phyloP scores from a whole-genome alignment of 2,329 filamentous ascomycete genomes.

The Fusarium verticillioides region DNA sequence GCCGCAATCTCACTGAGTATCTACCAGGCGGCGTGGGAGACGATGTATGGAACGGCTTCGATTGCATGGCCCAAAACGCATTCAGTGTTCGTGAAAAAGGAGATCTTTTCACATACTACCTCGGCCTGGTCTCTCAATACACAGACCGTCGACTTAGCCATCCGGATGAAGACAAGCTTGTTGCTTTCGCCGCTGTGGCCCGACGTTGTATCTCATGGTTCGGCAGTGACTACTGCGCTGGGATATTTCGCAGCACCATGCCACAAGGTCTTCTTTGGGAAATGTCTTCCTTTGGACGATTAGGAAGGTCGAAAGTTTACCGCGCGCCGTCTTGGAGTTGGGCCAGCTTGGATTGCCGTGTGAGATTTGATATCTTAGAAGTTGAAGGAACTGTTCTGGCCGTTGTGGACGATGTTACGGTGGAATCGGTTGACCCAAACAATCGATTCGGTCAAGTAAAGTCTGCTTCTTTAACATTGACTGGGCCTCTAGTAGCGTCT shows the following conservation, averaged over 20 bases:
- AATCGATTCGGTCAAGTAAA: not conserved
- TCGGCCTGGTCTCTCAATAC: not conserved
- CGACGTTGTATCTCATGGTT: not conserved
- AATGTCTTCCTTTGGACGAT: rapidly evolving
- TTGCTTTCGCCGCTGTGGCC: not conserved
- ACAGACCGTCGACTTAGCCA: not conserved
- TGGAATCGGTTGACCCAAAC: not conserved
- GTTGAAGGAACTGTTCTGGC: not conserved
- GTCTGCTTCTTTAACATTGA: not conserved
- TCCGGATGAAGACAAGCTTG: not conserved
- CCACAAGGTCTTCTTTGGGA: not conserved
- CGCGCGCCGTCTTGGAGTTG: slow-evolving; percentile 3
- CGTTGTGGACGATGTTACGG: not conserved
- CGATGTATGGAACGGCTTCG: not conserved
- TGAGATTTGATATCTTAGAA: not conserved
- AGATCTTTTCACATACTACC: not conserved
- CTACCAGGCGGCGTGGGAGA: not conserved
- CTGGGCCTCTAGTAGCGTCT: not conserved
- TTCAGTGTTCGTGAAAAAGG: not conserved
- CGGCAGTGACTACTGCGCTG: not conserved
- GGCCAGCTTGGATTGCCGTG: not conserved
- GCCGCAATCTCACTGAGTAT: not conserved
- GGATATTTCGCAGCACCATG: not conserved
- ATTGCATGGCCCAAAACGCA: not conserved
- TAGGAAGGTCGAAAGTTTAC: not conserved